Evolutionary conservation across 225 moss, liverwort and hornwort species (phyloP).

Genomic region (Physcomitrium patens): DNA sequence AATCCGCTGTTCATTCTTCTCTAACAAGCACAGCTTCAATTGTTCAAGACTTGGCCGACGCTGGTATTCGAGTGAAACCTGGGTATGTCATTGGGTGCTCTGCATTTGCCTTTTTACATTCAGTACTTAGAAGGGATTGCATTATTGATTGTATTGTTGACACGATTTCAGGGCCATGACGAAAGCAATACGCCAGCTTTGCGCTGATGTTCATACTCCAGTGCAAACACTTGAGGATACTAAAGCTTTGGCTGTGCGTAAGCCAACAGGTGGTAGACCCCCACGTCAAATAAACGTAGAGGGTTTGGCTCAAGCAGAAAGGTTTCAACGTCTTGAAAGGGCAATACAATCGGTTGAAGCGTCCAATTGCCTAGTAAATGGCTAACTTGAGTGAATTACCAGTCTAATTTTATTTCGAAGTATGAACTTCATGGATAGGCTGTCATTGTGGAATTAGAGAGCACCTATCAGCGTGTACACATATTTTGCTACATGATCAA

Average conservation of each 20-base stretch:
- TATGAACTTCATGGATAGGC: not conserved
- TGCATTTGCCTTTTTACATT: conserved; percentile 15
- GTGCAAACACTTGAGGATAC: conserved; percentile 24
- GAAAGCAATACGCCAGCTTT: conserved; percentile 55
- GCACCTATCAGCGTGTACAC: not conserved
- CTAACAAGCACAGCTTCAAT: conserved; percentile 43
- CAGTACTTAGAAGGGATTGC: not conserved
- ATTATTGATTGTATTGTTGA: conserved; percentile 18
- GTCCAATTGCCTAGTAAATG: conserved; percentile 54
- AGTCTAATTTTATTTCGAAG: not conserved
- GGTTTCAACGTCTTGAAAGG: conserved; percentile 61
- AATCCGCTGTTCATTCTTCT: conserved; percentile 29
- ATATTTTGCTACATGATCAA: conserved; percentile 18
- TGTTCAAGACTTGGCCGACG: conserved; percentile 56
- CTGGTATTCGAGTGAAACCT: conserved; percentile 66
- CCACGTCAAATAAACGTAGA: conserved; percentile 33
- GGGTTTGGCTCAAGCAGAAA: conserved; percentile 37
- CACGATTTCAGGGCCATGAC: conserved; percentile 54
- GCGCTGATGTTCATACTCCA: conserved; percentile 47
- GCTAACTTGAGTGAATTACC: not conserved
- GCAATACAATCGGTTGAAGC: conserved; percentile 63
- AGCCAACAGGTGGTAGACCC: conserved; percentile 43
- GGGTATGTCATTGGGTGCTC: conserved; percentile 40
- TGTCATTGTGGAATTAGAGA: conserved; percentile 2
- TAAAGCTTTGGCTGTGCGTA: conserved; percentile 47